Percentiles rank a stretch among this genome's conserved stretches.
Conservation (phyloP, 208 protist species). For the Wallacemonas sp. region DNA sequence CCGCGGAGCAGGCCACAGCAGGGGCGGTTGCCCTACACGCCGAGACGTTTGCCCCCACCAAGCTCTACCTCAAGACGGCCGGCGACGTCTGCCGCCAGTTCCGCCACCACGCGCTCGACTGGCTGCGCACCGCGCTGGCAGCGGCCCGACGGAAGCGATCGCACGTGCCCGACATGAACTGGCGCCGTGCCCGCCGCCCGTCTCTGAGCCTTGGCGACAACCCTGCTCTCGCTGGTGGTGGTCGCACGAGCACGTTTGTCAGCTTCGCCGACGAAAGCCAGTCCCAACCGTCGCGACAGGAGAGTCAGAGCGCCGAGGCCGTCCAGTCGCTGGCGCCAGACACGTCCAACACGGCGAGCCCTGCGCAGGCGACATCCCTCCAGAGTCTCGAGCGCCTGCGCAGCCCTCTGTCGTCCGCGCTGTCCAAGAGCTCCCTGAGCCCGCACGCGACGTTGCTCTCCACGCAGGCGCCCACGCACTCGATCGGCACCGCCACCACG, state of each 20-base stretch:
- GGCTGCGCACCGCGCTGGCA: not conserved
- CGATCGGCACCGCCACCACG: no score
- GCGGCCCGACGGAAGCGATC: not conserved
- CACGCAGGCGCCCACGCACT: not conserved
- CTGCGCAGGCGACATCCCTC: no score
- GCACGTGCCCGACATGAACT: not conserved
- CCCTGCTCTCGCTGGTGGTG: not conserved
- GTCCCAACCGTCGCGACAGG: not conserved
- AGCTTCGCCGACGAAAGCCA: not conserved
- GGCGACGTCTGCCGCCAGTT: not conserved
- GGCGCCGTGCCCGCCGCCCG: no score
- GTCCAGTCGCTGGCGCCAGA: no score
- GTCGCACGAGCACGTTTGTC: not conserved
- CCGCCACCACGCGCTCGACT: slow-evolving; percentile 1
- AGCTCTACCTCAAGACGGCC: not conserved
- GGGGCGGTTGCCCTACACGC: not conserved
- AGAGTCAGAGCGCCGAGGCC: not conserved
- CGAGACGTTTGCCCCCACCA: not conserved
- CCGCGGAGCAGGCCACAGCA: not conserved
- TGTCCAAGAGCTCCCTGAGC: not conserved
- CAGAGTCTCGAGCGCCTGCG: no score
- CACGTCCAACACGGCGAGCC: no score
- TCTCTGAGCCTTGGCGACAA: no score
- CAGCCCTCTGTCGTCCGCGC: no score
- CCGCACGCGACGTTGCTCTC: not conserved